These are phyloP conservation scores for Falciphora oryzae DNA, from an alignment of 2,329 filamentous ascomycete species.

Conservation along the genomic window DNA sequence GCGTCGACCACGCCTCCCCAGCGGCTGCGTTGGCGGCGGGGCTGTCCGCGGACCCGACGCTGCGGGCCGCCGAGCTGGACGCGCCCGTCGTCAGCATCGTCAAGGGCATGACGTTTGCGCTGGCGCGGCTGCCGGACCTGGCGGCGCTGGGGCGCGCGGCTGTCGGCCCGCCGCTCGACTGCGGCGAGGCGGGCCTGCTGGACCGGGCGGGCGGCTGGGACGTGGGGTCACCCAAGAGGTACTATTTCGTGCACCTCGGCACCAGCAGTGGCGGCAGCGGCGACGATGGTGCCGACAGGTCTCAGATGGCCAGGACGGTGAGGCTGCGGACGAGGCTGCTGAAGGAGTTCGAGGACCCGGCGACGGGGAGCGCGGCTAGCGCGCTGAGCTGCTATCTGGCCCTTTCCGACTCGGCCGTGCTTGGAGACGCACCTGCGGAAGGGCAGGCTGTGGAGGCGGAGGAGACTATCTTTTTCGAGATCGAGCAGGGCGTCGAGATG, in stretches of 20 bases:
- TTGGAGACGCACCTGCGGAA: constrained; percentile 19
- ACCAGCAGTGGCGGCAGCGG: not conserved
- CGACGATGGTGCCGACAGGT: constrained; percentile 8
- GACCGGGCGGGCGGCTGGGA: constrained; percentile 46
- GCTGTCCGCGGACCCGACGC: constrained; percentile 23
- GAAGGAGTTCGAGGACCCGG: constrained; percentile 49
- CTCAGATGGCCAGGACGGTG: constrained; percentile 20
- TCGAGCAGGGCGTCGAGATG: constrained; percentile 66
- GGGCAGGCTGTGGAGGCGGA: constrained; percentile 11
- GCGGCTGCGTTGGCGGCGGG: constrained; percentile 25
- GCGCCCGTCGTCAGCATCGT: constrained; percentile 58
- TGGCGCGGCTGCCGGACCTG: constrained; percentile 55
- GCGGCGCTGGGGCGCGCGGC: constrained; percentile 45
- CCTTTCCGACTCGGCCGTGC: constrained; percentile 27
- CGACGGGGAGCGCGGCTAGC: constrained; percentile 57
- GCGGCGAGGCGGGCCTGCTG: constrained; percentile 30
- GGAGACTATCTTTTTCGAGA: constrained; percentile 30
- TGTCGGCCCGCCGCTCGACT: constrained; percentile 24
- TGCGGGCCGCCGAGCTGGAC: constrained; percentile 31
- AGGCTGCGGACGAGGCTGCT: constrained; percentile 58
- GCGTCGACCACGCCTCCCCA: constrained; percentile 20
- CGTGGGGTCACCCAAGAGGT: constrained; percentile 45
- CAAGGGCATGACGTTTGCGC: constrained; percentile 67
- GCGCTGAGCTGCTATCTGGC: constrained; percentile 50
- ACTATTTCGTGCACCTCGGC: constrained; percentile 48